These are phyloP conservation scores for Saccharomycopsis sp. DNA, from an alignment of 805 yeast species.

Conservation along the genomic window DNA sequence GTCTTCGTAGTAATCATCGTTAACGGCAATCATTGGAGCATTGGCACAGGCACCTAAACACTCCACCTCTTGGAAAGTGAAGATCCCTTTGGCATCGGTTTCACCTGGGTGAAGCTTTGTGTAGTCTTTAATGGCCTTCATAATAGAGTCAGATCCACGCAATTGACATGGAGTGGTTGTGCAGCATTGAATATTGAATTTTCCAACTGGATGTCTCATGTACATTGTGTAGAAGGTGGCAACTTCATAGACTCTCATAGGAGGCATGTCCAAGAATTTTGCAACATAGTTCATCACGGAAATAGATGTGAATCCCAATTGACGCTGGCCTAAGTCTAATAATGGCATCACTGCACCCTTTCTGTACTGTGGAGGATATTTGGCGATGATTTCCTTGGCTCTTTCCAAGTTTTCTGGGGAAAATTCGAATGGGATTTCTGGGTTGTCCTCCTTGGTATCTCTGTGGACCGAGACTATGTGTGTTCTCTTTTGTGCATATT, in stretches of 20 bases:
- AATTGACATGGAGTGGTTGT: conserved; percentile 88
- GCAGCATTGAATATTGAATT: conserved; percentile 76
- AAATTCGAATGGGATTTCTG: conserved; percentile 66
- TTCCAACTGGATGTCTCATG: conserved; percentile 81
- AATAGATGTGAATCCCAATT: conserved; percentile 77
- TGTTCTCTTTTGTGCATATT: conserved; percentile 6
- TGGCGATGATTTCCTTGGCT: conserved; percentile 68
- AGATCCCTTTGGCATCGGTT: conserved; percentile 66
- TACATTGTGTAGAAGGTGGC: conserved; percentile 92
- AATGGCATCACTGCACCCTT: conserved; percentile 87
- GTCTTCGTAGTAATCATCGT: conserved; percentile 80
- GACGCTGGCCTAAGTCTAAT: conserved; percentile 82
- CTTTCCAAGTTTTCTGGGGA: conserved; percentile 53
- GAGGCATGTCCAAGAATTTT: conserved; percentile 77
- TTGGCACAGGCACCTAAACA: conserved; percentile 90
- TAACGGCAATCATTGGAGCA: conserved; percentile 82
- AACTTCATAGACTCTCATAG: conserved; percentile 90
- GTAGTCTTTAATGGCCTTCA: conserved; percentile 57
- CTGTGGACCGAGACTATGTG: conserved; percentile 49
- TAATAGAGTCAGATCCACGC: conserved; percentile 74
- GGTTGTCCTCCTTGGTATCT: conserved; percentile 62
- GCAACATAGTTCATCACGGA: conserved; percentile 90
- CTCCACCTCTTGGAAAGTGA: conserved; percentile 83
- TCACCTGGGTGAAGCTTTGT: conserved; percentile 68
- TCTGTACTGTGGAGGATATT: conserved; percentile 81